Evolutionary conservation across 495 filamentous ascomycete genomes (phyloP).

Genomic region (Penicillium cataractarum): DNA sequence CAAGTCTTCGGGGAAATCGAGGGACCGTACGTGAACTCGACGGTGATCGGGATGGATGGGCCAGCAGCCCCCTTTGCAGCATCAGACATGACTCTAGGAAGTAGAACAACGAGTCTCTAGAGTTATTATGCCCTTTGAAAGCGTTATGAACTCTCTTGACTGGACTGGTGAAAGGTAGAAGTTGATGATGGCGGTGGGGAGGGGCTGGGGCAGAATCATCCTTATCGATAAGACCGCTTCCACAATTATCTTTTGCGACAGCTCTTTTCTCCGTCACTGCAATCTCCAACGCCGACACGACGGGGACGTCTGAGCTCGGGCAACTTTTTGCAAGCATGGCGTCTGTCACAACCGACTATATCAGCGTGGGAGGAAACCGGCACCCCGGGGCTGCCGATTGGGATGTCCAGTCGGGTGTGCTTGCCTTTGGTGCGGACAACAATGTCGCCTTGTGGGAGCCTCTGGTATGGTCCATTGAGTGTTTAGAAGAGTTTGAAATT

Average conservation of each 20-base stretch:
- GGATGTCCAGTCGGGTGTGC: constrained; percentile 67
- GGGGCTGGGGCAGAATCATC: constrained; percentile 26
- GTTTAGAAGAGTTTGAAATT: constrained; percentile 5
- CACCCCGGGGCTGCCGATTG: constrained; percentile 91
- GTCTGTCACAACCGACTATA: constrained; percentile 59
- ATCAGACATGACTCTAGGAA: constrained; percentile 14
- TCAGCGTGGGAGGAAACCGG: constrained; percentile 86
- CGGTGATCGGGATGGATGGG: constrained; percentile 54
- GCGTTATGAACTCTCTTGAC: background rate
- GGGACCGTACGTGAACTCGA: constrained; percentile 71
- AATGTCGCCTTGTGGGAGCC: constrained; percentile 91
- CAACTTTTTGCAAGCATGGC: constrained; percentile 38
- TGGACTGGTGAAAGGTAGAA: constrained; percentile 3
- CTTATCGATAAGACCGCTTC: constrained; percentile 52
- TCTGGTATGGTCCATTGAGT: constrained; percentile 59
- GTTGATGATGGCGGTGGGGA: constrained; percentile 15
- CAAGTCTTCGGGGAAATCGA: background rate
- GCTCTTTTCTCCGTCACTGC: constrained; percentile 26
- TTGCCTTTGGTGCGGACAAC: constrained; percentile 88
- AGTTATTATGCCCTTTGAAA: background rate
- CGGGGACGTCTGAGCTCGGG: background rate
- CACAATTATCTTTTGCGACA: constrained; percentile 32
- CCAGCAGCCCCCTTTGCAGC: constrained; percentile 12
- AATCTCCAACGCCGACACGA: background rate
- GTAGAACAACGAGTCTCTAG: background rate